Evolutionary conservation across 805 yeast species (phyloP), one percentile per base, ranked within the genome.

Genomic region (Monosporozyma unispora): DNA sequence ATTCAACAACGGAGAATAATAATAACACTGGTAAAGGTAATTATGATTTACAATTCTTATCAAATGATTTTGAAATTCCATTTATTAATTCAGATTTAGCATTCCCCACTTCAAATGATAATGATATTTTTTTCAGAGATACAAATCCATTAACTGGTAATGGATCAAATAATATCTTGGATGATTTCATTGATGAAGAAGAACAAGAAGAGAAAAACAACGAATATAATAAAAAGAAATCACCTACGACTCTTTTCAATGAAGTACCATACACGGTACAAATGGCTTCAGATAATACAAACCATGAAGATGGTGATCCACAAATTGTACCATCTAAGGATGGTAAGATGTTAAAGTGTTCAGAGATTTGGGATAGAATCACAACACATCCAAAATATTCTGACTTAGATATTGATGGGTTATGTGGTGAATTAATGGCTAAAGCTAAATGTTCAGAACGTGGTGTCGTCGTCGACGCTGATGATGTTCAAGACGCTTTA

Each of bases 331-430:
- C 95, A 5, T 78, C 84, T 4, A 84, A 79, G 8, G 84, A 81
- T 50, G 69, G 67, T 16, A 73, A 77, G 12, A 63, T 80, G 57
- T 69, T 85, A 68, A 80, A 80, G 61, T 93, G 99, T 67, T 79
- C 95, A 0, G 96, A 89, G 57, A 84, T 91, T 14, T 93, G 99
- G 99, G 98, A 91, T 67, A 78, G 98, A 61, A 84, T 93, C 37
- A 86, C 96, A 1, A 69, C 93, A 21, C 98, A 93, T 73, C 98
- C 99, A 31, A 80, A 84, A 63, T 93, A 90, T 67, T 81, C 93
- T 4, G 96, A 90, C 52, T 74, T 93, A 48, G 99, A 93, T 66
- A 90, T 93, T 55, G 97, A 91, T 63, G 95, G 96, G 2, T 76
- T 93, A 64, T 93, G 99, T 75, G 64, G 71, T 42, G 99, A 93